Evolutionary conservation across 768 basidiomycete species (phyloP).

Genomic region (Lactarius deliciosus): DNA sequence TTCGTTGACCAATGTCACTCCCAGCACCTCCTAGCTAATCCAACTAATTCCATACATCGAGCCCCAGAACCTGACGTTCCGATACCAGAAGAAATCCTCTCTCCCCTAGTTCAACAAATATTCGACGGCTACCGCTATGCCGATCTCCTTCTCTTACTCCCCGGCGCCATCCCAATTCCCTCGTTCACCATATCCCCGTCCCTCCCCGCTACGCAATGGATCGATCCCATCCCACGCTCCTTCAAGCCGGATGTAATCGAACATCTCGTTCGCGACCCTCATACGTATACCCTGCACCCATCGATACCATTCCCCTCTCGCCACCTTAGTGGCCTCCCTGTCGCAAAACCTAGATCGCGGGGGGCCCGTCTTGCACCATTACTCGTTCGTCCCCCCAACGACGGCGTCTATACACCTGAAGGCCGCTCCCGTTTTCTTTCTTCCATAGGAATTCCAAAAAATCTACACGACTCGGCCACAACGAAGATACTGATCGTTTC

Average conservation of each 20-base stretch:
- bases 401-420: conserved; percentile 49
- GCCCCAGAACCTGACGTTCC: conserved; percentile 46
- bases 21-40: conserved; percentile 12
- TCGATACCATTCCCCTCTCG: conserved; percentile 42
- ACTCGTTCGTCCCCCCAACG: conserved; percentile 61
- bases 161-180: conserved; percentile 75
- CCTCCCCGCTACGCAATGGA: conserved; percentile 66
- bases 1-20: conserved; percentile 37
- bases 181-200: conserved; percentile 55
- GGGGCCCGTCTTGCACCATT: conserved; percentile 56
- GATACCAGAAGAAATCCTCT: conserved; percentile 47
- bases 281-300: conserved; percentile 40
- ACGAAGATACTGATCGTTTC: conserved; percentile 74
- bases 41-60: background rate
- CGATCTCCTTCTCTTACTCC: conserved; percentile 66
- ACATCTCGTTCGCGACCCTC: conserved; percentile 40
- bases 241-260: conserved; percentile 49
- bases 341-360: conserved; percentile 37
- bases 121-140: conserved; percentile 66
- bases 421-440: conserved; percentile 57
- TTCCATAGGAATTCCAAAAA: conserved; percentile 56
- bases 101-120: conserved; percentile 64
- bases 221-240: conserved; percentile 47
- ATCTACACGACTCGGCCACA: conserved; percentile 45
- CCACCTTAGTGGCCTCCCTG: conserved; percentile 7